These are phyloP conservation scores for Candida piceae DNA, from an alignment of 805 yeast genomes.

Conservation along the genomic window DNA sequence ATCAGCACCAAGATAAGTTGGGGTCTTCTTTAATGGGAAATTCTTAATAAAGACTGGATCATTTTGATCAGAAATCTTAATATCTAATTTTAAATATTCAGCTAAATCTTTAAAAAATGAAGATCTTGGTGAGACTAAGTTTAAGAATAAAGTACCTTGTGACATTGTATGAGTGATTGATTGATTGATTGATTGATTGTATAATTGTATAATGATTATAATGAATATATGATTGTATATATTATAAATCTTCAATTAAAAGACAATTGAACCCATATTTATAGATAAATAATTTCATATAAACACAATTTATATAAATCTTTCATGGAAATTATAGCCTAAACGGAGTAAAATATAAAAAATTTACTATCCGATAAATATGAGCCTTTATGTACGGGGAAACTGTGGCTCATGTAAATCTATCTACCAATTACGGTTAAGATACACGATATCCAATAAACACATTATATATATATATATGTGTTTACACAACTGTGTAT, in stretches of 20 bases:
- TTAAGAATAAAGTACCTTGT: slow-evolving; percentile 7
- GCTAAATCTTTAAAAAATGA: slow-evolving; percentile 42
- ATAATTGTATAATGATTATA: too few relatives aligned
- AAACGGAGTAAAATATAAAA: too few relatives aligned
- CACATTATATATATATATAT: too few relatives aligned
- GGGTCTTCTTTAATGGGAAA: slow-evolving; percentile 62
- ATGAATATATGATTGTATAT: too few relatives aligned
- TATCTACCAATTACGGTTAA: too few relatives aligned
- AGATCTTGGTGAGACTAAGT: slow-evolving; percentile 28
- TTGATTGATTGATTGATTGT: not conserved
- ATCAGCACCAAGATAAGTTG: slow-evolving; percentile 59
- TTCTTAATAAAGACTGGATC: slow-evolving; percentile 39
- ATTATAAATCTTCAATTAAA: not conserved
- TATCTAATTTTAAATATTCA: slow-evolving; percentile 51
- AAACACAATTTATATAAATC: too few relatives aligned
- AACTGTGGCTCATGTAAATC: too few relatives aligned
- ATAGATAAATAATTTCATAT: too few relatives aligned
- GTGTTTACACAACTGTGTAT: too few relatives aligned
- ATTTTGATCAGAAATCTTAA: slow-evolving; percentile 37
- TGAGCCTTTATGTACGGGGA: too few relatives aligned
- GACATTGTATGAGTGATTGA: slow-evolving; percentile 1
- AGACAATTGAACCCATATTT: not conserved
- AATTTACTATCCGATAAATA: too few relatives aligned
- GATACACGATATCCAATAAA: too few relatives aligned
- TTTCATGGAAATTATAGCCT: slow-evolving; percentile 1